Evolutionary conservation across 805 yeast species (phyloP).

Genomic region (Cyberlindnera petersonii): DNA sequence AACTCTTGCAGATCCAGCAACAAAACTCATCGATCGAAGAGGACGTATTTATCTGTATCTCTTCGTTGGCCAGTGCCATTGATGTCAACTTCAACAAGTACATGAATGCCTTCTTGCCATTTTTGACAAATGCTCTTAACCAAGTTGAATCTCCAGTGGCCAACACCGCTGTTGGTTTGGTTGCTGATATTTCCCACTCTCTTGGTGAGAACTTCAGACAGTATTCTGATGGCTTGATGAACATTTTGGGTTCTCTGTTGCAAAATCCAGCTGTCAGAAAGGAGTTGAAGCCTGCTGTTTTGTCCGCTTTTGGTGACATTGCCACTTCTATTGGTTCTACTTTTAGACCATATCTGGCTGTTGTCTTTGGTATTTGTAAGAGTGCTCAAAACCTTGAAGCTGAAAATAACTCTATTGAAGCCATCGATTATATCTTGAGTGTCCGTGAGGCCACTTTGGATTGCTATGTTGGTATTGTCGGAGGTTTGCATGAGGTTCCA

Average conservation of each 20-base stretch:
- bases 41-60: constrained; percentile 87
- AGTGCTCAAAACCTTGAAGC: constrained; percentile 61
- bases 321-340: constrained; percentile 81
- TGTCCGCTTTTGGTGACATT: constrained; percentile 93
- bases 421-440: constrained; percentile 66
- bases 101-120: constrained; percentile 81
- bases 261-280: constrained; percentile 64
- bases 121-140: constrained; percentile 68
- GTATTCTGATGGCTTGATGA: constrained; percentile 79
- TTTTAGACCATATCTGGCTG: constrained; percentile 72
- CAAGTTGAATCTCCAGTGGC: constrained; percentile 83
- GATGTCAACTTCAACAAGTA: constrained; percentile 69
- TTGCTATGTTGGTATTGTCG: constrained; percentile 91
- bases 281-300: constrained; percentile 80
- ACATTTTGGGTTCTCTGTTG: constrained; percentile 69
- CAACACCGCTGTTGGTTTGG: constrained; percentile 87
- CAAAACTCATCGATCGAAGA: constrained; percentile 80
- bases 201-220: constrained; percentile 69
- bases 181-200: constrained; percentile 91
- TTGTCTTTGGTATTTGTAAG: constrained; percentile 73
- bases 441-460: constrained; percentile 89
- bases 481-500: constrained; percentile 76
- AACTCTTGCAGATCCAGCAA: constrained; percentile 56
- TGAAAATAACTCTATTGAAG: constrained; percentile 66
- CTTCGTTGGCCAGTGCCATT: constrained; percentile 81